Evolutionary conservation across 495 filamentous ascomycete species (phyloP).

Genomic region (Penicillium cinerascens): DNA sequence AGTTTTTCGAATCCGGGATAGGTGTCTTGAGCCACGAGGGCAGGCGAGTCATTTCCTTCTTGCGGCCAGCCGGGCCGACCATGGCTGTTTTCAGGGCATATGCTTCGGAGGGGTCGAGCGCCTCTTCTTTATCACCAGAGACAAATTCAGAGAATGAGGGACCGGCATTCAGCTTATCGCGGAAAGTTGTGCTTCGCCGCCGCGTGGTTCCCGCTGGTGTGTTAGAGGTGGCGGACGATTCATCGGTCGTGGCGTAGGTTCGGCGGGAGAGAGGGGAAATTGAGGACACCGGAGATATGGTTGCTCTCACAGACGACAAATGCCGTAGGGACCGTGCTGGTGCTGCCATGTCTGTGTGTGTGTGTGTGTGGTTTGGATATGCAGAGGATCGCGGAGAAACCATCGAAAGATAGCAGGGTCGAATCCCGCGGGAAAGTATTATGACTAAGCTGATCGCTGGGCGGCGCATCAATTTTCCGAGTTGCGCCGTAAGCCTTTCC

Average conservation of each 20-base stretch:
- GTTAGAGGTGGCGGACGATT: slow-evolving; percentile 33
- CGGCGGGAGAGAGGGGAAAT: slow-evolving; percentile 28
- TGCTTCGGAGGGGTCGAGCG: slow-evolving; percentile 56
- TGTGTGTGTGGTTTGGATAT: slow-evolving; percentile 9
- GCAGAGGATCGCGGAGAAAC: slow-evolving; percentile 10
- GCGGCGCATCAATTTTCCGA: slow-evolving; percentile 12
- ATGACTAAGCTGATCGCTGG: slow-evolving; percentile 12
- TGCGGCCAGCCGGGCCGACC: slow-evolving; percentile 72
- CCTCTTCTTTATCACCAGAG: slow-evolving; percentile 47
- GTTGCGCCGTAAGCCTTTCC: background rate
- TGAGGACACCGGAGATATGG: slow-evolving; percentile 11
- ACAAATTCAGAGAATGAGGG: slow-evolving; percentile 87
- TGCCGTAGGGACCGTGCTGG: slow-evolving; percentile 36
- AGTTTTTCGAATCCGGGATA: slow-evolving; percentile 80
- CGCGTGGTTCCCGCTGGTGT: slow-evolving; percentile 26
- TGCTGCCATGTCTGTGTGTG: slow-evolving; percentile 32
- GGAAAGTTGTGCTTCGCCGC: slow-evolving; percentile 63
- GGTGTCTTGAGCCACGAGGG: slow-evolving; percentile 96
- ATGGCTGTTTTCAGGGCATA: slow-evolving; percentile 68
- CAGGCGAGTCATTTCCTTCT: slow-evolving; percentile 84
- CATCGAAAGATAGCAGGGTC: slow-evolving; percentile 24
- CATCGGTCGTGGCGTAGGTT: slow-evolving; percentile 42
- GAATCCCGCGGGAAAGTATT: slow-evolving; percentile 21
- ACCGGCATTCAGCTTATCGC: slow-evolving; percentile 73
- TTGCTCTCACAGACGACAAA: slow-evolving; percentile 30